Percentiles rank a stretch among this genome's conserved stretches.
These are phyloP conservation scores for Reutealis trisperma DNA, from an alignment of 345 rosid genomes.

Conservation along the genomic window DNA sequence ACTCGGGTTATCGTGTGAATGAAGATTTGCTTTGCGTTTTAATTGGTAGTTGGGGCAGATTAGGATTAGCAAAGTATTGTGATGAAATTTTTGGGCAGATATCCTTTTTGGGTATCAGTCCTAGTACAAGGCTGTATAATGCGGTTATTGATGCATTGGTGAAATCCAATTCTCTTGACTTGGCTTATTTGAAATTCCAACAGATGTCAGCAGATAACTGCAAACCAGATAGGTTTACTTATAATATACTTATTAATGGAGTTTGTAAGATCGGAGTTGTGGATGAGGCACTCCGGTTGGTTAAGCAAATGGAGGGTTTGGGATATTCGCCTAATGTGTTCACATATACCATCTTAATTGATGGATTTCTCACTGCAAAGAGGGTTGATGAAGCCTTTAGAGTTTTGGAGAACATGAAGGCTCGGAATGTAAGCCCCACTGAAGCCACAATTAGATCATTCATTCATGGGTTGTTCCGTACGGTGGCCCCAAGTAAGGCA, in stretches of 20 bases:
- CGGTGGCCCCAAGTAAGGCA: constrained; percentile 49
- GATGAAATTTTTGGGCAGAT: constrained; percentile 79
- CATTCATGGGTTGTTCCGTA: constrained; percentile 74
- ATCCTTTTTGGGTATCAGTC: constrained; percentile 68
- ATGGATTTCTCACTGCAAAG: constrained; percentile 77
- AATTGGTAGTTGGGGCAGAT: constrained; percentile 88
- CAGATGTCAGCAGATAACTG: constrained; percentile 81
- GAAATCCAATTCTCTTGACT: constrained; percentile 76
- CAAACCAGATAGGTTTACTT: constrained; percentile 83
- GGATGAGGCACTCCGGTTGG: constrained; percentile 80
- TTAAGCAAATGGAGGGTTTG: constrained; percentile 77
- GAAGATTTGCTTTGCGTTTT: constrained; percentile 77
- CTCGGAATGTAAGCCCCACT: constrained; percentile 54
- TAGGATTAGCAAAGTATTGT: constrained; percentile 85
- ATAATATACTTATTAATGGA: constrained; percentile 86
- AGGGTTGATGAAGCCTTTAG: constrained; percentile 67
- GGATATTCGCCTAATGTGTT: constrained; percentile 73
- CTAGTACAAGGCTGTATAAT: constrained; percentile 80
- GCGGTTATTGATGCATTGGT: constrained; percentile 84
- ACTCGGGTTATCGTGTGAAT: constrained; percentile 53
- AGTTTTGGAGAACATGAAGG: constrained; percentile 58
- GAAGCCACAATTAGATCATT: constrained; percentile 84
- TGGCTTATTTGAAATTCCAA: constrained; percentile 89
- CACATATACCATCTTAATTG: constrained; percentile 71
- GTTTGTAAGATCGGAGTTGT: constrained; percentile 77